These are phyloP conservation scores for Amesomyces nigricolor DNA, from an alignment of 2,329 filamentous ascomycete genomes.

Conservation along the genomic window DNA sequence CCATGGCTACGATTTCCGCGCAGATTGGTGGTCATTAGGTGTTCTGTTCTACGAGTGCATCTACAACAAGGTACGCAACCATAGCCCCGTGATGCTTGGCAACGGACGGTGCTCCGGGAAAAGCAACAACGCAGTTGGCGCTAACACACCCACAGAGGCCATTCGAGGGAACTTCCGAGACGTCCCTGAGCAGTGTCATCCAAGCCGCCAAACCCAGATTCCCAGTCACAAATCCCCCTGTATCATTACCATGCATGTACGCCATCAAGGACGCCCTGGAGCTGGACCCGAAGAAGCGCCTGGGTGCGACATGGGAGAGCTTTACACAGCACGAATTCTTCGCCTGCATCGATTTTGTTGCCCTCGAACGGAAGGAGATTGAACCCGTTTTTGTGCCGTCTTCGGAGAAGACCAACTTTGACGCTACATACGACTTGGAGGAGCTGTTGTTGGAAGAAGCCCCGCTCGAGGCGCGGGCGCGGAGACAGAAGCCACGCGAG, in stretches of 20 bases:
- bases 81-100: background rate
- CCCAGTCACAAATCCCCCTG: constrained; percentile 86
- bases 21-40: constrained; percentile 98
- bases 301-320: constrained; percentile 80
- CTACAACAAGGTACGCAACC: constrained; percentile 77
- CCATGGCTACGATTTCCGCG: constrained; percentile 79
- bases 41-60: constrained; percentile 99
- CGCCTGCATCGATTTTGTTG: constrained; percentile 73
- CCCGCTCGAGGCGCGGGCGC: constrained; percentile 83
- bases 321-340: constrained; percentile 92
- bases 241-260: constrained; percentile 81
- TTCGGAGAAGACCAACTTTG: constrained; percentile 97
- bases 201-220: constrained; percentile 77
- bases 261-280: constrained; percentile 81
- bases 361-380: constrained; percentile 78
- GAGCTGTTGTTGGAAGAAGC: constrained; percentile 91
- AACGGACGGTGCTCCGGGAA: background rate
- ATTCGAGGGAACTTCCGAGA: constrained; percentile 85
- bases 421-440: constrained; percentile 95
- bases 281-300: constrained; percentile 69
- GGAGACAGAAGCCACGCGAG: constrained; percentile 89
- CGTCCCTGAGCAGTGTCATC: constrained; percentile 73
- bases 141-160: constrained; percentile 60
- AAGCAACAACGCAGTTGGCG: constrained; percentile 4
- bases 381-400: constrained; percentile 89